Conservation (phyloP, 257 asterid species). For the Thymus mandschuricus region DNA sequence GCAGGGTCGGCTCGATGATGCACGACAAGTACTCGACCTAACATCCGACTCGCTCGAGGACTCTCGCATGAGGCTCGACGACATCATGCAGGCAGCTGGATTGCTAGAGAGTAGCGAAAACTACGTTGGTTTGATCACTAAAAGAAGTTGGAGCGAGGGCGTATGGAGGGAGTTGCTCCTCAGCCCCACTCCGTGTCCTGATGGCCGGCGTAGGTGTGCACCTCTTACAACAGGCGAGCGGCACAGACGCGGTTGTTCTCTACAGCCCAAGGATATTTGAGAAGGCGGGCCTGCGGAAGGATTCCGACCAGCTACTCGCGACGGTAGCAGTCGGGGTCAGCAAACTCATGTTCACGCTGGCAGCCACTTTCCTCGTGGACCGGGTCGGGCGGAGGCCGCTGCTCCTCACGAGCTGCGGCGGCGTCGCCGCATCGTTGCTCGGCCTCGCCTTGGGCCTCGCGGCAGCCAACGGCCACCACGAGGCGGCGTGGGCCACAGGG, state of each 20-base stretch:
- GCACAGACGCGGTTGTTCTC: conserved; percentile 42
- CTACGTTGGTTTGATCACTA: conserved; percentile 25
- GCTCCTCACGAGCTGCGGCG: conserved; percentile 28
- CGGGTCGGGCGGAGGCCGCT: conserved; percentile 31
- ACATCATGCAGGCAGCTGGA: conserved; percentile 39
- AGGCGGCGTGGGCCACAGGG: conserved; percentile 30
- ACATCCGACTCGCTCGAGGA: conserved; percentile 41
- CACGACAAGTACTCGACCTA: conserved; percentile 34
- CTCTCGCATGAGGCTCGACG: conserved; percentile 27
- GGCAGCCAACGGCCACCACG: conserved; percentile 2
- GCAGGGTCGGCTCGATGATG: conserved; percentile 42
- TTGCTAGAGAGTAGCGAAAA: conserved; percentile 15
- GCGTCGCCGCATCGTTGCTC: neutral
- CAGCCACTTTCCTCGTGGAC: conserved; percentile 39
- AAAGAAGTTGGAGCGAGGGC: conserved; percentile 24
- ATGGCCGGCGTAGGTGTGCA: conserved; percentile 41
- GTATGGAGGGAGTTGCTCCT: conserved; percentile 45
- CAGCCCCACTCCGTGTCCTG: conserved; percentile 37
- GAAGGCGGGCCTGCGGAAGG: conserved; percentile 33
- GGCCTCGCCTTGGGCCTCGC: conserved; percentile 24
- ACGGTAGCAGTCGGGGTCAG: conserved; percentile 43
- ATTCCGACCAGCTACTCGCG: conserved; percentile 38
- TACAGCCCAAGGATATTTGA: conserved; percentile 42
- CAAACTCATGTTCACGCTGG: conserved; percentile 33
- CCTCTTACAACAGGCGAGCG: conserved; percentile 45